Percentiles rank a stretch among this genome's conserved stretches.
phyloP scores from a whole-genome alignment of 2,329 filamentous ascomycete species.

The Sporothrix brunneoviolacea region DNA sequence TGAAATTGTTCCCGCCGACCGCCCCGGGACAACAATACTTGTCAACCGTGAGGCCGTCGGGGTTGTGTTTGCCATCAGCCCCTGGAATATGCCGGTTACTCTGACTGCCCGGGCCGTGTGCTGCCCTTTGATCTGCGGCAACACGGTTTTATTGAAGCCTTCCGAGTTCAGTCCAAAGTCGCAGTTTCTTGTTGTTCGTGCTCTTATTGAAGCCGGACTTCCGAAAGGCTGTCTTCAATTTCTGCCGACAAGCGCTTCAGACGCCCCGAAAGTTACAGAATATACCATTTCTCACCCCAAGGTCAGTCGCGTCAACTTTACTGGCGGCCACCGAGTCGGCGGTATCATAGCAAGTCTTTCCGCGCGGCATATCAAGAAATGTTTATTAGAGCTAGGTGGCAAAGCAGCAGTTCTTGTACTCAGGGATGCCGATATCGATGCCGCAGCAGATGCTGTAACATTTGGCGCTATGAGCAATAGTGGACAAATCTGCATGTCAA shows the following conservation, averaged over 20 bases:
- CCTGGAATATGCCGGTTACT: conserved; percentile 47
- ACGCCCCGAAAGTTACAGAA: conserved; percentile 47
- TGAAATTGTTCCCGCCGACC: conserved; percentile 29
- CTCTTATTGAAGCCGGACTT: conserved; percentile 58
- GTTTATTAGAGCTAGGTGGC: conserved; percentile 63
- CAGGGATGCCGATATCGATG: conserved; percentile 59
- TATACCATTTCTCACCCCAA: conserved; percentile 53
- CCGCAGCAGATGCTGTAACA: conserved; percentile 52
- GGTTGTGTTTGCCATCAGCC: conserved; percentile 61
- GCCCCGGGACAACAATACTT: conserved; percentile 49
- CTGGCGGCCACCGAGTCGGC: conserved; percentile 59
- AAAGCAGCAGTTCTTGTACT: conserved; percentile 62
- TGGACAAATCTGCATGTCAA: conserved; percentile 51
- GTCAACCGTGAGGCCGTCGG: conserved; percentile 63
- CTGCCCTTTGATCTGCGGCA: conserved; percentile 47
- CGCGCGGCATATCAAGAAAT: conserved; percentile 60
- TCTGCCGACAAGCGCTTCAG: conserved; percentile 44
- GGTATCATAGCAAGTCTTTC: conserved; percentile 56
- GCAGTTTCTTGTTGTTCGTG: conserved; percentile 49
- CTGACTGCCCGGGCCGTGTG: conserved; percentile 32
- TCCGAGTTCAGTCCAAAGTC: conserved; percentile 52
- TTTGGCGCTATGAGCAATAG: conserved; percentile 53
- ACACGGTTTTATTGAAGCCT: conserved; percentile 58
- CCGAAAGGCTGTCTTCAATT: conserved; percentile 60
- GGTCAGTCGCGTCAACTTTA: conserved; percentile 65